These are phyloP conservation scores for Agastache rugosa DNA, from an alignment of 257 asterid genomes.

Conservation along the genomic window DNA sequence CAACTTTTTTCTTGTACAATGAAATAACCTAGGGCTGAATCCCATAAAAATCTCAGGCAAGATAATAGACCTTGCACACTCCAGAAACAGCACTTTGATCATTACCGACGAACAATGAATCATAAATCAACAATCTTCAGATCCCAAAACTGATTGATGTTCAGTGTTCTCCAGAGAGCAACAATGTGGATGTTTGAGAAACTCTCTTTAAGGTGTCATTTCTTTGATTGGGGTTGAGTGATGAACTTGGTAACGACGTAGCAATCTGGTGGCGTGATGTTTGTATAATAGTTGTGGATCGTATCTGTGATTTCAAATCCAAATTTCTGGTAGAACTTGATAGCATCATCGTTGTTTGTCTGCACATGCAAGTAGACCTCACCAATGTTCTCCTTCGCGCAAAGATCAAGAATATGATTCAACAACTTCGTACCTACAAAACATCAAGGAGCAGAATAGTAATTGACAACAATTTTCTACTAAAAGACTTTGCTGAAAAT, in stretches of 20 bases:
- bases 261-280: slow-evolving; percentile 92
- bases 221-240: slow-evolving; percentile 52
- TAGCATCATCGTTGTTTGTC: slow-evolving; percentile 92
- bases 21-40: slow-evolving; percentile 21
- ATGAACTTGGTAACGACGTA: slow-evolving; percentile 77
- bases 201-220: slow-evolving; percentile 41
- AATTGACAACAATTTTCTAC: neutral
- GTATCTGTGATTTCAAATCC: slow-evolving; percentile 89
- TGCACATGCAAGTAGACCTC: slow-evolving; percentile 95
- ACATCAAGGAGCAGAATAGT: slow-evolving; percentile 22
- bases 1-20: slow-evolving; percentile 29
- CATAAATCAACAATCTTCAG: slow-evolving; percentile 30
- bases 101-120: slow-evolving; percentile 30
- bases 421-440: slow-evolving; percentile 72
- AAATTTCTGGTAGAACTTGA: slow-evolving; percentile 87
- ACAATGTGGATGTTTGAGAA: slow-evolving; percentile 12
- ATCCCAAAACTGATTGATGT: slow-evolving; percentile 42
- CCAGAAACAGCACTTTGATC: slow-evolving; percentile 32
- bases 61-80: slow-evolving; percentile 27
- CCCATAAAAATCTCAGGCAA: slow-evolving; percentile 34
- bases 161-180: slow-evolving; percentile 24
- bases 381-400: slow-evolving; percentile 75
- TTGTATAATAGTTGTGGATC: slow-evolving; percentile 81
- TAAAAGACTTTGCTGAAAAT: neutral
- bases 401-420: slow-evolving; percentile 83